Base-by-base conservation (phyloP, 2,329 filamentous ascomycete genomes). In the Byssochlamys sp. region DNA sequence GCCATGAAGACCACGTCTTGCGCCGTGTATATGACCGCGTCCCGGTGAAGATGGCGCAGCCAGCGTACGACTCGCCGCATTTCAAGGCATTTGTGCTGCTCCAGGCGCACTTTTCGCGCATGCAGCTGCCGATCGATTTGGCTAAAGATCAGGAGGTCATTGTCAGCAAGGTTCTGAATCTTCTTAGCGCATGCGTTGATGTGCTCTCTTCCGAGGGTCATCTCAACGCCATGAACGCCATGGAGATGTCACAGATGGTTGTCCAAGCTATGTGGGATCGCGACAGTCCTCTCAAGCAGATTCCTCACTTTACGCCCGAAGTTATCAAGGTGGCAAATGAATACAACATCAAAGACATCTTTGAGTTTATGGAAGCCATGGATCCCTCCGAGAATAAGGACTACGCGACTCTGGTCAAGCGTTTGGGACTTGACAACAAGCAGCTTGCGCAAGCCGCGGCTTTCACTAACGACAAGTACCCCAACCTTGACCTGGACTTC, bases 201-300 rank as follows among this genome's bases (percentile, higher is more conserved):
- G 91, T 99, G 14, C 82, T 99, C 35, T 96, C 91, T 9, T 96
- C 91, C 0, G 91, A 99, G 66, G 94, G 92, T 12, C 90, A 96
- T 67, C 81, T 99, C 61, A 99, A 99, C 70, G 92, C 94, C 59
- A 95, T 96, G 87, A 91, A 88, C 67, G 94, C 94, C 28, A 99
- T 99, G 92, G 94, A 99, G 73, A 90, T 99, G 83, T 95, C 90
- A 11, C 94, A 99, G 71, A 99, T 99, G 94, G 90, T 95, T 55
- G 91, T 99, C 2, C 94, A 99, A 76, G 91, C 88, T 54, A 96
- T 97, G 90, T 99, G 94, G 94, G 92, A 99, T 75, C 88, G 91
- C 58, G 94, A 99, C 73, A 95, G 89, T 67, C 91, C 94, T 45
- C 81, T 99, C 64, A 96, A 96, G 78, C 94, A 99, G 75, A 96